phyloP scores from a whole-genome alignment of 768 basidiomycete genomes.

The Rhizopogon sp. region DNA sequence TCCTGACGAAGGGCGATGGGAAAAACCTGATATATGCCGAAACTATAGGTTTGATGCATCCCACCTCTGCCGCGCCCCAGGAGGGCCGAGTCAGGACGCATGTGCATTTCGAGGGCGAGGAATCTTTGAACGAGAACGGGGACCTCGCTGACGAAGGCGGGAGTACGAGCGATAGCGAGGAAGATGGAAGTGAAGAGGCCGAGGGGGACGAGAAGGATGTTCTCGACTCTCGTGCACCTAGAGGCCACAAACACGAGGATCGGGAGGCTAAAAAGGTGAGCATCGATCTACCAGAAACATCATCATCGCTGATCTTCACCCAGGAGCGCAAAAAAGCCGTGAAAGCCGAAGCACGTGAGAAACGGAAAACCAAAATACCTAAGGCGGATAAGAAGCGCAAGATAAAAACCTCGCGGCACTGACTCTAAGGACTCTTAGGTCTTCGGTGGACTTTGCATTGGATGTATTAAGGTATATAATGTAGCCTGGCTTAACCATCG shows the following conservation, averaged over 20 bases:
- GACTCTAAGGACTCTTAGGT: constrained; percentile 12
- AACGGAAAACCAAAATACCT: constrained; percentile 88
- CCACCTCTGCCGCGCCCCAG: constrained; percentile 13
- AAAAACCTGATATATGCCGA: constrained; percentile 80
- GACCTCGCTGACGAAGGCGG: constrained; percentile 19
- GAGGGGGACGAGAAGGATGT: constrained; percentile 23
- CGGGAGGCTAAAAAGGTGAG: constrained; percentile 83
- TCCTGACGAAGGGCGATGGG: constrained; percentile 65
- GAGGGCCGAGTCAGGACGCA: constrained; percentile 3
- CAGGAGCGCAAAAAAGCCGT: constrained; percentile 90
- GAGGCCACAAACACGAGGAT: constrained; percentile 93
- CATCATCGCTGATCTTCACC: constrained; percentile 5
- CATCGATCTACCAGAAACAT: constrained; percentile 5
- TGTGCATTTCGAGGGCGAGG: constrained; percentile 15
- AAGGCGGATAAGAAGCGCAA: constrained; percentile 91
- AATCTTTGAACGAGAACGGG: constrained; percentile 13
- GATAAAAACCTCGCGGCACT: constrained; percentile 47
- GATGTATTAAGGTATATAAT: not conserved
- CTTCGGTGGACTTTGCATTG: constrained; percentile 3
- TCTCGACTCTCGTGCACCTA: constrained; percentile 47
- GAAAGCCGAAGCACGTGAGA: constrained; percentile 85
- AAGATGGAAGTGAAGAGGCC: constrained; percentile 28
- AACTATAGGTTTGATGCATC: constrained; percentile 72
- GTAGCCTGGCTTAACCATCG: constrained; percentile 50
- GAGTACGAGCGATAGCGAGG: constrained; percentile 28